Evolutionary conservation across 345 rosid genomes (phyloP).

Genomic region (Litchi chinensis): DNA sequence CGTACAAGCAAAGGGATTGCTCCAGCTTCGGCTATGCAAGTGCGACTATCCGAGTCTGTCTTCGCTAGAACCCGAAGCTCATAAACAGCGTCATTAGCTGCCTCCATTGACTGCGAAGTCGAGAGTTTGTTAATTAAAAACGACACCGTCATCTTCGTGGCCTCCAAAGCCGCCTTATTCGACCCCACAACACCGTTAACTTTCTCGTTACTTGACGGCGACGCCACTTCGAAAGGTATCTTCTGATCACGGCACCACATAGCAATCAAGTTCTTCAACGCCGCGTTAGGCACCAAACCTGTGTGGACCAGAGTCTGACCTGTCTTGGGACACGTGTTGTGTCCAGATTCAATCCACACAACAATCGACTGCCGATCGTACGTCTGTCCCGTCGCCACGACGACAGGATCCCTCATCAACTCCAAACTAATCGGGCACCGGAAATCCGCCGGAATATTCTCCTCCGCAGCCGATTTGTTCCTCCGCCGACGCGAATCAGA

Average conservation of each 20-base stretch:
- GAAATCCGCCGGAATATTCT: slow-evolving; percentile 63
- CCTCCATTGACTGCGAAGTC: slow-evolving; percentile 31
- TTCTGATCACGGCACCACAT: slow-evolving; percentile 90
- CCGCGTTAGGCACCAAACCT: slow-evolving; percentile 62
- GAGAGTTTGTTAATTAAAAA: slow-evolving; percentile 66
- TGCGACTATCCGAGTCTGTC: slow-evolving; percentile 67
- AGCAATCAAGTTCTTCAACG: slow-evolving; percentile 70
- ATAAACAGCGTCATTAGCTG: slow-evolving; percentile 49
- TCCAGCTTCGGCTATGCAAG: slow-evolving; percentile 79
- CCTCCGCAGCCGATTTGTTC: slow-evolving; percentile 34
- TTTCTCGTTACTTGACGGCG: slow-evolving; percentile 31
- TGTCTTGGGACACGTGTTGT: slow-evolving; percentile 85
- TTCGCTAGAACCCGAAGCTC: slow-evolving; percentile 83
- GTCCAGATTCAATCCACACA: slow-evolving; percentile 86
- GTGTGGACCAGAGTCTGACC: slow-evolving; percentile 79
- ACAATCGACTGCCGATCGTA: slow-evolving; percentile 77
- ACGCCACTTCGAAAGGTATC: slow-evolving; percentile 57
- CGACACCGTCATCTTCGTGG: slow-evolving; percentile 72
- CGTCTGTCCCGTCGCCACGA: slow-evolving; percentile 84
- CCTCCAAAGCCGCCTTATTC: slow-evolving; percentile 63
- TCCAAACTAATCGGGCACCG: slow-evolving; percentile 87
- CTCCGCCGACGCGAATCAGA: slow-evolving; percentile 32
- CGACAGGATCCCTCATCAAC: slow-evolving; percentile 87
- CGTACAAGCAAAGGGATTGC: slow-evolving; percentile 63
- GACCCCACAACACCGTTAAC: slow-evolving; percentile 23